Evolutionary conservation across 2,329 filamentous ascomycete genomes (phyloP).

Genomic region (Aspergillus amoenus): DNA sequence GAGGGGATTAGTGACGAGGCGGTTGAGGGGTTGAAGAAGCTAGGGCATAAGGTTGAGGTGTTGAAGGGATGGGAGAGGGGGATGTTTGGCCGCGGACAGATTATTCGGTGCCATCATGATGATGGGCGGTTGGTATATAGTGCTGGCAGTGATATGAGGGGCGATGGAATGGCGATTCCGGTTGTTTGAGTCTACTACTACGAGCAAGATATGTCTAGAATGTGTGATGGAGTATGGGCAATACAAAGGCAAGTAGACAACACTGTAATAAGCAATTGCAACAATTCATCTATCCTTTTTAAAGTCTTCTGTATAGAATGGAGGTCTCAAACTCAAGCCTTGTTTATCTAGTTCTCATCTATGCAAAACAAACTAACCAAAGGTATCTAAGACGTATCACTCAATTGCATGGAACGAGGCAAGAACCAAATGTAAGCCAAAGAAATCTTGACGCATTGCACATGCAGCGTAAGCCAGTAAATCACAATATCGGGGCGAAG

Average conservation of each 20-base stretch:
- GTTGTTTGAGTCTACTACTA: slow-evolving; percentile 10
- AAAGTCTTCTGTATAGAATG: neutral
- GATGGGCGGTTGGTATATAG: slow-evolving; percentile 77
- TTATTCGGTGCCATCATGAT: slow-evolving; percentile 77
- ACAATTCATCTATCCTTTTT: neutral
- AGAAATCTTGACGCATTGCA: neutral
- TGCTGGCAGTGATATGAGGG: slow-evolving; percentile 82
- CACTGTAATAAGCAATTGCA: neutral
- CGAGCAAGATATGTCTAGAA: neutral
- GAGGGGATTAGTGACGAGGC: slow-evolving; percentile 73
- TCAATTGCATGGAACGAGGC: neutral
- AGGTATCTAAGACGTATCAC: neutral
- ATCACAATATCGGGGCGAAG: neutral
- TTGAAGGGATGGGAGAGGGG: slow-evolving; percentile 64
- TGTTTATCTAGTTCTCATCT: neutral
- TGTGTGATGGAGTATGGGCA: neutral
- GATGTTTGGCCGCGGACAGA: slow-evolving; percentile 82
- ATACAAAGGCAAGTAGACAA: neutral
- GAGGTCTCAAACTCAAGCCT: neutral
- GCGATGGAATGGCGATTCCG: slow-evolving; percentile 72
- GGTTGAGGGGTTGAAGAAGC: slow-evolving; percentile 61
- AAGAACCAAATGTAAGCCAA: neutral
- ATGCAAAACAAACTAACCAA: neutral
- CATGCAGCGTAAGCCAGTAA: neutral
- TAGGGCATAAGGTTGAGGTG: slow-evolving; percentile 74